These are phyloP conservation scores for Laguncularia racemosa DNA, from an alignment of 345 rosid species.

Conservation along the genomic window DNA sequence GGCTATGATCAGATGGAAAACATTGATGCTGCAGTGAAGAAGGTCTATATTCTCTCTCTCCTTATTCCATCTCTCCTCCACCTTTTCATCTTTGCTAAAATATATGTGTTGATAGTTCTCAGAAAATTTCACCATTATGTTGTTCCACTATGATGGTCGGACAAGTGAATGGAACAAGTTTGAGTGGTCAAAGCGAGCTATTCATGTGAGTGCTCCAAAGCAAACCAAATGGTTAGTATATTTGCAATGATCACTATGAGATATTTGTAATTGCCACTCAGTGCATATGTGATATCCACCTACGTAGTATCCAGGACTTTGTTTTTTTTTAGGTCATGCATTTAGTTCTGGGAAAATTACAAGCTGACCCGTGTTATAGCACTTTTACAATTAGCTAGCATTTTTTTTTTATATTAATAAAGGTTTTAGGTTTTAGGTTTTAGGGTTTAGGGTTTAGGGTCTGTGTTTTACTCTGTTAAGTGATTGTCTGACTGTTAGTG, in stretches of 20 bases:
- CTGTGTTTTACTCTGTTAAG: too few species aligned
- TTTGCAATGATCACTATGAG: not conserved
- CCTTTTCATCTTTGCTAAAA: not conserved
- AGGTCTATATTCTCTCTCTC: slow-evolving; percentile 31
- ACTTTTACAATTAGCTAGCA: too few species aligned
- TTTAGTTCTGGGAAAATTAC: too few species aligned
- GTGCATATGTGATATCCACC: too few species aligned
- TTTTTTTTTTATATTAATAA: too few species aligned
- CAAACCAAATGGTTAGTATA: slow-evolving; percentile 86
- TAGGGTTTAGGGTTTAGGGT: too few species aligned
- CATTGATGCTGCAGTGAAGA: slow-evolving; percentile 73
- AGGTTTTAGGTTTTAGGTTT: too few species aligned
- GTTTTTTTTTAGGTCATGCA: too few species aligned
- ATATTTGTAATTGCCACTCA: too few species aligned
- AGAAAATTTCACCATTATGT: slow-evolving; percentile 71
- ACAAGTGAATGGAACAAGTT: slow-evolving; percentile 81
- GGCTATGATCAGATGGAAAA: slow-evolving; percentile 70
- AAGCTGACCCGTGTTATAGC: too few species aligned
- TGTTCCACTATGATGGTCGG: slow-evolving; percentile 91
- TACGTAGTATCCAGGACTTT: too few species aligned
- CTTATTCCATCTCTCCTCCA: slow-evolving; percentile 4
- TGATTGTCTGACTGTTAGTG: too few species aligned
- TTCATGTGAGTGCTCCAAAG: slow-evolving; percentile 75
- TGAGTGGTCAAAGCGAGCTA: slow-evolving; percentile 91
- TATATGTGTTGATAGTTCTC: slow-evolving; percentile 53